Conservation (phyloP, 2,329 filamentous ascomycete genomes). For the Tolypocladium album region DNA sequence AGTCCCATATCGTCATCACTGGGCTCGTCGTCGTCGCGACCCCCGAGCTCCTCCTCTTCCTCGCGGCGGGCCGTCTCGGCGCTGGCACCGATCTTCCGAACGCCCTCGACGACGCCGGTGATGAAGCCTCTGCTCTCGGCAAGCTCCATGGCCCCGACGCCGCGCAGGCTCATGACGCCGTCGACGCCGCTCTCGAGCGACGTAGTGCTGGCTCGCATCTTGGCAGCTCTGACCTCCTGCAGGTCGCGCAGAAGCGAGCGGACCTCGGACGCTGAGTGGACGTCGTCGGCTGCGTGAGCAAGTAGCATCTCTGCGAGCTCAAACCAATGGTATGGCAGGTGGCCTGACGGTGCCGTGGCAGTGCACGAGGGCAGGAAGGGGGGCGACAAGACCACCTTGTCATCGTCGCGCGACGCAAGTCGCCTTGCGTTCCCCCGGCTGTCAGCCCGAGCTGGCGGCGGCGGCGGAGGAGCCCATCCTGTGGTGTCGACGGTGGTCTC, state of each 20-base stretch:
- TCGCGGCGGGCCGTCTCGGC: conserved; percentile 69
- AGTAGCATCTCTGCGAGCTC: conserved; percentile 83
- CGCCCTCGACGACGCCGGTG: conserved; percentile 73
- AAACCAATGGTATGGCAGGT: conserved; percentile 90
- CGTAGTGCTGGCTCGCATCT: conserved; percentile 67
- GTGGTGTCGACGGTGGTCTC: conserved; percentile 64
- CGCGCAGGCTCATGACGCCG: conserved; percentile 57
- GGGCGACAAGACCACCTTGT: conserved; percentile 40
- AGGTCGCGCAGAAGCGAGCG: conserved; percentile 69
- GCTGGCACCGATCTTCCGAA: conserved; percentile 73
- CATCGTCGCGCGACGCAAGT: conserved; percentile 14
- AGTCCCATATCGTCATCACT: conserved; percentile 44
- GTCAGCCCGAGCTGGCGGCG: conserved; percentile 45
- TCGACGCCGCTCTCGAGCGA: conserved; percentile 60
- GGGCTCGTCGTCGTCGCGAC: conserved; percentile 51
- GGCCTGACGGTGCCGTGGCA: conserved; percentile 53
- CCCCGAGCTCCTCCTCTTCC: conserved; percentile 57
- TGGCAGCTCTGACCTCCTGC: conserved; percentile 79
- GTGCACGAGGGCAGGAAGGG: conserved; percentile 75
- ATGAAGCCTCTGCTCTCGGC: conserved; percentile 80
- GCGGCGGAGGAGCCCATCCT: conserved; percentile 69
- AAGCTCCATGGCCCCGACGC: conserved; percentile 88
- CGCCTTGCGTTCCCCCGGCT: conserved; percentile 29
- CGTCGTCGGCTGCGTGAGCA: conserved; percentile 74
- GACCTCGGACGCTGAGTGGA: conserved; percentile 62